phyloP scores from a whole-genome alignment of 352 stramenopile species.

The Phytophthora foliorum region DNA sequence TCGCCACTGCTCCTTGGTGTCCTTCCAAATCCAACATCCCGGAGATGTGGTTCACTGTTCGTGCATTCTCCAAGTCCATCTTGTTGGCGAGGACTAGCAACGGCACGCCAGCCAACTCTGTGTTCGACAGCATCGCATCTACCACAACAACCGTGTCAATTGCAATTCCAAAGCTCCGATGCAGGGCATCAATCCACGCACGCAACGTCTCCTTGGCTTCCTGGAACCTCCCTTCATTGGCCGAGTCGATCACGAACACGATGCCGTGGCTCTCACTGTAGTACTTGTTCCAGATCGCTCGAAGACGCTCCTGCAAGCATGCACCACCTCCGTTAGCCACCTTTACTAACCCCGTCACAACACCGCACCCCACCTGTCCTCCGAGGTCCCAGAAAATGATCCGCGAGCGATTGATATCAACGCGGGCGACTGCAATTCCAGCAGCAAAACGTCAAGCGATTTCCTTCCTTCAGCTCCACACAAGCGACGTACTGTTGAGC shows the following conservation, averaged over 20 bases:
- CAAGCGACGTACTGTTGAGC: slow-evolving; percentile 79
- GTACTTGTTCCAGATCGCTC: slow-evolving; percentile 95
- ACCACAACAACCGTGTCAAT: slow-evolving; percentile 8
- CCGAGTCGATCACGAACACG: slow-evolving; percentile 93
- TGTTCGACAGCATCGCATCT: slow-evolving; percentile 86
- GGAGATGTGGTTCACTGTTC: slow-evolving; percentile 50
- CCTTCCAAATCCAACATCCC: slow-evolving; percentile 54
- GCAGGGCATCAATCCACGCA: slow-evolving; percentile 34
- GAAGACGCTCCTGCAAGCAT: slow-evolving; percentile 69
- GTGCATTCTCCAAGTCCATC: slow-evolving; percentile 83
- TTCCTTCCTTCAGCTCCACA: not conserved
- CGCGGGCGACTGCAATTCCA: slow-evolving; percentile 61
- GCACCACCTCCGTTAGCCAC: not conserved
- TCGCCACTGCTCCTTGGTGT: slow-evolving; percentile 48
- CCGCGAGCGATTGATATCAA: slow-evolving; percentile 86
- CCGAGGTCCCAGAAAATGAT: slow-evolving; percentile 95
- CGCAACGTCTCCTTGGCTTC: slow-evolving; percentile 90
- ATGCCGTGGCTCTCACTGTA: slow-evolving; percentile 94
- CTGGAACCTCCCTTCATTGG: slow-evolving; percentile 87
- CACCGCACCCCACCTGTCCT: slow-evolving; percentile 65
- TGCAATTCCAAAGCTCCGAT: not conserved
- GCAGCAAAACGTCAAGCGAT: slow-evolving; percentile 4
- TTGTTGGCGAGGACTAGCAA: slow-evolving; percentile 94
- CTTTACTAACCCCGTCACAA: not conserved
- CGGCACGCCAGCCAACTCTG: slow-evolving; percentile 83